Evolutionary conservation across 768 basidiomycete genomes (phyloP), one percentile per base, ranked within the genome.

Genomic region (Lactarius sanguifluus): DNA sequence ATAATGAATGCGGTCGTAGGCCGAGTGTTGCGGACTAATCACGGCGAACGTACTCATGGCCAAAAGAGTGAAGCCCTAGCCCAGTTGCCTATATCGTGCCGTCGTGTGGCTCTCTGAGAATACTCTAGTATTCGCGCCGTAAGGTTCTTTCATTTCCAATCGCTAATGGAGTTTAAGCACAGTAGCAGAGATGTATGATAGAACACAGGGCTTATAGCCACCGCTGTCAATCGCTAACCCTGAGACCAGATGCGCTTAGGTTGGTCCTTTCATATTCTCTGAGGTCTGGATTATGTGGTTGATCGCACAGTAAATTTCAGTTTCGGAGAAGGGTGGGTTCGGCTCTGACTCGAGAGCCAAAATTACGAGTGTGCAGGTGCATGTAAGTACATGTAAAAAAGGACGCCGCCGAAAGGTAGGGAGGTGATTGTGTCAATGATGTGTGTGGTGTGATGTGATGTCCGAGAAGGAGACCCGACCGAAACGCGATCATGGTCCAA

Each of bases 331-430:
- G 6, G n/a, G 25, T 16, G 50, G 36, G 23, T 13, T 5, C 23
- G 2, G 43, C 23, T 38, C 12, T 13, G 36, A 10, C 1, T 41
- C 6, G 41, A n/a, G 16, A 41, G 0, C 41, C 41, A 52, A 15
- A 7, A 52, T 52, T 52, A 52, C 50, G 50, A 52, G 25, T 52
- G 13, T 32, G 12, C 34, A 30, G 8, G 56, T 57, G 56, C 32
- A 57, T 12, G 56, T 57, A 57, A 36, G 30, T 56, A 57, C 56
- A 57, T 57, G n/a, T 57, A 57, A 57, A 7, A 20, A 56, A 28
- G 12, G 28, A 10, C 28, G 15, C 55, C 16, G 55, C 38, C 38
- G 38, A n/a, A 23, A 54, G 52, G 52, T 1, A 28, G 52, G 15
- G 23, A 18, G n/a, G n/a, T 47, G 45, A 47, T 47, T n/a, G 45